Evolutionary conservation across 176 grass and related monocot genomes (phyloP), one percentile per base, ranked within the genome.

Genomic region (Triticum timopheevii): DNA sequence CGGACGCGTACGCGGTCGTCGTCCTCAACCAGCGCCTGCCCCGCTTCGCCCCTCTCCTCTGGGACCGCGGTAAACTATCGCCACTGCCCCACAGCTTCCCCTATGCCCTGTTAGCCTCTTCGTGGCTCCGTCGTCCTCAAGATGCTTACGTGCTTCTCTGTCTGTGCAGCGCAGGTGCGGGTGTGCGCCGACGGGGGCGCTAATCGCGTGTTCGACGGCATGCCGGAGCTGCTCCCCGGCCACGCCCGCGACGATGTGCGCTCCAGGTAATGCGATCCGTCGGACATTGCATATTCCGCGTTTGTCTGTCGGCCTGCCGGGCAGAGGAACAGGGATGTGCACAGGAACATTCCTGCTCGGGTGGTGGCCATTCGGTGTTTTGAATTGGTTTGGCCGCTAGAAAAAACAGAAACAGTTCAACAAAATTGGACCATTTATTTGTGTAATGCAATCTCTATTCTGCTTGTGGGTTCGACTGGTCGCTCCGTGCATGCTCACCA

Each of bases 1-100:
- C 22, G 24, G 22, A 73, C 11, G 36, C 47, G 27, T 92, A 89
- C 90, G 88, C 88, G 36, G 80, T 94, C 50, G 49, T 97, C 34
- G 83, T 97, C 34, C 94, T 97, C 64, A 96, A 96, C 87, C 94
- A 96, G 82, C 82, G 77, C 15, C 87, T 96, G 20, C 94, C 91
- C 67, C 89, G 89, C 85, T 94, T 97, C 90, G 69, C 80, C 24
- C 92, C 90, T 10, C 92, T 85, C 83, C 83, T 97, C 70, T 97
- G 94, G 92, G 61, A 63, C 70, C 90, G 83, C 11, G 92, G 92
- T 93, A 87, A 7, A 7, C 64, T 77, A 10, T 0, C 66, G 66
- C 66, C 65, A 42, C 47, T 8, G 70, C 22, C 16, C 7, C 72
- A 31, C 33, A 34, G 65, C 31, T 69, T 35, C 16, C 30, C 31